Percentiles rank a stretch among this genome's conserved stretches.
These are phyloP conservation scores for Penicillium verrucosum DNA, from an alignment of 2,329 filamentous ascomycete genomes.

Conservation along the genomic window DNA sequence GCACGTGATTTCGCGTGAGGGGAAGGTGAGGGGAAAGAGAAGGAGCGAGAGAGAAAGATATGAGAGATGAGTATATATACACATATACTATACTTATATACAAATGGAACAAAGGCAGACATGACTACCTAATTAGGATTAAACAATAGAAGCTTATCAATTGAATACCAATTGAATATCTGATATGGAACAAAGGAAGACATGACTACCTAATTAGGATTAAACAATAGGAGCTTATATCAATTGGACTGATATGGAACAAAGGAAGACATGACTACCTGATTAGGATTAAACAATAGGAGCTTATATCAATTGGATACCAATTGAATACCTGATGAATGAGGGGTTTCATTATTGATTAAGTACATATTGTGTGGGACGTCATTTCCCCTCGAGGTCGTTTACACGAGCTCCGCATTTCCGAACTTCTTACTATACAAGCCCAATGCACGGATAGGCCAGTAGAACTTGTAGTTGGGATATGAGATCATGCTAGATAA, in stretches of 20 bases:
- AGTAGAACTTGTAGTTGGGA: conserved; percentile 97
- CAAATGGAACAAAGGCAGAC: no score
- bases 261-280: no score
- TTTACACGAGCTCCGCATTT: conserved; percentile 53
- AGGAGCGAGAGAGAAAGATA: neutral
- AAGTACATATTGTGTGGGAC: conserved; percentile 1
- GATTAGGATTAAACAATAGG: neutral
- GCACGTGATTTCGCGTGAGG: neutral
- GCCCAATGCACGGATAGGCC: conserved; percentile 88
- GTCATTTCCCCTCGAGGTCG: conserved; percentile 11
- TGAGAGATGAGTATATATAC: no score
- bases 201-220: neutral
- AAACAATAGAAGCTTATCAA: neutral
- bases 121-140: neutral
- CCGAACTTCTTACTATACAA: conserved; percentile 77
- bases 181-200: no score
- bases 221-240: neutral
- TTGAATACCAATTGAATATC: neutral
- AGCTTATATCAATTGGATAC: no score
- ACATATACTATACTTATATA: no score
- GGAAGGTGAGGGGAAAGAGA: neutral
- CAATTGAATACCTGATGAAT: neutral
- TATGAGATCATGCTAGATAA: conserved; percentile 84
- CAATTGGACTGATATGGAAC: no score
- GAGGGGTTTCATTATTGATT: neutral